Conservation (phyloP, 306 rosid species). For the Coriaria nepalensis region DNA sequence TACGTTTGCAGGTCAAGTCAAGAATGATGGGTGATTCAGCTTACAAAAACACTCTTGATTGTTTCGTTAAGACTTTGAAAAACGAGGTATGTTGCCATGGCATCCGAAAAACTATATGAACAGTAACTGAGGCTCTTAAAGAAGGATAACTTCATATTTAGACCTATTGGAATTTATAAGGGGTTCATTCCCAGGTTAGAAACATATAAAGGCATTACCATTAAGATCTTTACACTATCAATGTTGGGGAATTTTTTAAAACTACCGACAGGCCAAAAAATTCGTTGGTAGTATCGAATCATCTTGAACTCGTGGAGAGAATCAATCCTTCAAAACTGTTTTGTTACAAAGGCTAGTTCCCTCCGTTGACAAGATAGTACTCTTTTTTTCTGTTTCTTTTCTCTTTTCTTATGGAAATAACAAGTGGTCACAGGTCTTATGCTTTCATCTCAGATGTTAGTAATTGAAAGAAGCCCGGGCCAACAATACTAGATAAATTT, state of each 20-base stretch:
- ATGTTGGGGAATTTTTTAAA: not conserved
- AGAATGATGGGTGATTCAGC: conserved; percentile 96
- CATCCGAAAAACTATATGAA: conserved; percentile 2
- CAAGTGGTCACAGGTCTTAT: too few species aligned
- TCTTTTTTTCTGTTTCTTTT: too few species aligned
- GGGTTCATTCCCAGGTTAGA: conserved; percentile 91
- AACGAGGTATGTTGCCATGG: conserved; percentile 55
- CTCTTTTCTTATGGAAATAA: too few species aligned
- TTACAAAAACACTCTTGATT: conserved; percentile 83
- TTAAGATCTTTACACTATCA: too few species aligned
- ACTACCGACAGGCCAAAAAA: conserved; percentile 44
- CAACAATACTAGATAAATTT: too few species aligned
- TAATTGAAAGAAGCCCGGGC: too few species aligned
- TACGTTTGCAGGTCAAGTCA: conserved; percentile 60
- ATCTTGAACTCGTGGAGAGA: conserved; percentile 22
- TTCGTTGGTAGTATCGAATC: conserved; percentile 43
- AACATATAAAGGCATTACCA: too few species aligned
- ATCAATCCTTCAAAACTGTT: not conserved
- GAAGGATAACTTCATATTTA: not conserved
- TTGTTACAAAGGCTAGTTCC: not conserved
- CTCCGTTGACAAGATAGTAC: too few species aligned
- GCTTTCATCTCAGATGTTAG: too few species aligned
- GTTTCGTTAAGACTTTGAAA: conserved; percentile 74
- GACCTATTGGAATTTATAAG: conserved; percentile 31
- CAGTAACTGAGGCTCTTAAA: not conserved